Base-by-base conservation (phyloP, 352 stramenopile species). In the Globisporangium sylvaticum region DNA sequence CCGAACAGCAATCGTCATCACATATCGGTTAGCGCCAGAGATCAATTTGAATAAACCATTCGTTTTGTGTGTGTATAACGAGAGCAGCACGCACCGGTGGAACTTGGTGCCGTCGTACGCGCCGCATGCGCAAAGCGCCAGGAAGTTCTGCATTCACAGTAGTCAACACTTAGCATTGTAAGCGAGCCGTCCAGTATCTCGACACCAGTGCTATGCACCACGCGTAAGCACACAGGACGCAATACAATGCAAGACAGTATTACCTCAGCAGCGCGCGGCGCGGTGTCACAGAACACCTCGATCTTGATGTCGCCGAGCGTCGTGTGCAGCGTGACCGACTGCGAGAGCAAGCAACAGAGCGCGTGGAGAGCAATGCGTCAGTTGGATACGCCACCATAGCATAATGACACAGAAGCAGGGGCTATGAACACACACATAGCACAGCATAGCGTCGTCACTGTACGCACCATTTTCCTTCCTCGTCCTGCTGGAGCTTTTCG, bases 201-300 rank as follows among this genome's bases (percentile, higher is more conserved):
- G 0, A 8, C 3, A 4, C 14, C n/a, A 22, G 6, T 10, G 2
- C 22, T 50, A 20, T 12, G 42, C 4, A 22, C 18, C 42, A 50
- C 57, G 63, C 14, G 29, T 22, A 52, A 24, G 58, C 31, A 29
- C 55, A 31, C 34, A 52, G 2, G 8, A 4, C 14, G 32, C 29
- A 72, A 22, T 34, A 2, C n/a, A 39, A 25, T 4, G 1, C 29
- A 60, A 59, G 22, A 10, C 77, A 94, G 15, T 22, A 53, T 37
- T 37, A 44, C 89, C 77, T 94, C 82, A 31, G 87, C 83, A 14
- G 95, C 95, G 66, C 81, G 79, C 9, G 92, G 95, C 39, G 91
- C 88, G 8, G 92, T 98, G 77, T 99, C 94, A 72, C 94, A 98
- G 75, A 92, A 98, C 34, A 99, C 86, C 80, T 99, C 97, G 65